Percentiles rank a stretch among this genome's conserved stretches.
phyloP scores from a whole-genome alignment of 306 rosid species.

The Citrullus amarus region DNA sequence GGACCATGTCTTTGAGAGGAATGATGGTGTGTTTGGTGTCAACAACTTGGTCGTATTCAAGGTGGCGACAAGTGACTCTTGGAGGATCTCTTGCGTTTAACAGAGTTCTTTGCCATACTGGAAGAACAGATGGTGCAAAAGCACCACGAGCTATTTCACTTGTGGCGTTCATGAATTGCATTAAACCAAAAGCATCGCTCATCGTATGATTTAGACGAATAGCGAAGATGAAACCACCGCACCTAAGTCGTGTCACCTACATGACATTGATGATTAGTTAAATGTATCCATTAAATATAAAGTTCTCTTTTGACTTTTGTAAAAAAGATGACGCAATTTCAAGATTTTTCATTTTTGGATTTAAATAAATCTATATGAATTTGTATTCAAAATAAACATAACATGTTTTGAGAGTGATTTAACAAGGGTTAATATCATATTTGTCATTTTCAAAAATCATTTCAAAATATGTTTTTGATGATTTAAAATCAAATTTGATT shows the following conservation, averaged over 20 bases:
- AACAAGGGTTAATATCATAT: too few relatives aligned
- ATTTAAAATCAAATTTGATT: too few relatives aligned
- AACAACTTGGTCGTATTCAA: background rate
- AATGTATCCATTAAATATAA: too few relatives aligned
- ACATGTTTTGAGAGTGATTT: too few relatives aligned
- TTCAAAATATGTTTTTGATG: too few relatives aligned
- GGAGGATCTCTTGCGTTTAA: conserved; percentile 17
- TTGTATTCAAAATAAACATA: too few relatives aligned
- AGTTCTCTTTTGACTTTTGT: too few relatives aligned
- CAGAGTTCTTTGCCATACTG: conserved; percentile 14
- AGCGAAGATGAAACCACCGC: background rate
- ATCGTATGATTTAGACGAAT: background rate
- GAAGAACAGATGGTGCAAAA: conserved; percentile 8
- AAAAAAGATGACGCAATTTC: too few relatives aligned
- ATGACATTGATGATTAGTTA: background rate
- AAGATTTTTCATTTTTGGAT: too few relatives aligned
- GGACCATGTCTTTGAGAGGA: background rate
- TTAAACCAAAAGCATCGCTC: background rate
- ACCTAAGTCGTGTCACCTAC: background rate
- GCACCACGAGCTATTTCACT: conserved; percentile 14
- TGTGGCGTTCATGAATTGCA: background rate
- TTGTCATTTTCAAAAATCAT: too few relatives aligned
- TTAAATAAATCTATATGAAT: too few relatives aligned
- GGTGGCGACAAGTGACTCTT: background rate
- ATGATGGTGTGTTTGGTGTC: background rate